Evolutionary conservation across 768 basidiomycete genomes (phyloP).

Genomic region (Leccinellum luteum): DNA sequence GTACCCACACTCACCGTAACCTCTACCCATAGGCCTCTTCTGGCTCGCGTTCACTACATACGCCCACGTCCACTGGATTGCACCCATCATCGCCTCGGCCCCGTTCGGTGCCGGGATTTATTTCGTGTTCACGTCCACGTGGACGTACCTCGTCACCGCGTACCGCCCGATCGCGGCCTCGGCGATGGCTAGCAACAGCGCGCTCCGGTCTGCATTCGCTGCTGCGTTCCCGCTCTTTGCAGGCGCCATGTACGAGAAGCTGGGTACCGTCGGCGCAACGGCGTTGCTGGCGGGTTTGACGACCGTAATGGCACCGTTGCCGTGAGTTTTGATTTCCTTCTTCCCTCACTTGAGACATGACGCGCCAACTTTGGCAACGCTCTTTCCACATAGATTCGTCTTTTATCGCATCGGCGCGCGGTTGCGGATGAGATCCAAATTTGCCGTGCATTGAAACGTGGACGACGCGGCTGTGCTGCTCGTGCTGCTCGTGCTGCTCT

Average conservation of each 20-base stretch:
- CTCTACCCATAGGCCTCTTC: constrained; percentile 37
- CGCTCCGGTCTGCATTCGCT: constrained; percentile 46
- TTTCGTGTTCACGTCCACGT: constrained; percentile 68
- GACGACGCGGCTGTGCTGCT: not conserved
- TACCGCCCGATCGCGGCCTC: constrained; percentile 53
- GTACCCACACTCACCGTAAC: not conserved
- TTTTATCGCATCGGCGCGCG: constrained; percentile 47
- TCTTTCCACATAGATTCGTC: constrained; percentile 37
- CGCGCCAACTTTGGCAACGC: not conserved
- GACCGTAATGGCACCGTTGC: constrained; percentile 58
- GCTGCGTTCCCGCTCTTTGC: constrained; percentile 54
- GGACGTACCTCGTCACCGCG: constrained; percentile 55
- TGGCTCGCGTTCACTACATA: constrained; percentile 58
- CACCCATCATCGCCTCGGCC: constrained; percentile 42
- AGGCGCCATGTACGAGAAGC: constrained; percentile 44
- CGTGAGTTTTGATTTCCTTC: constrained; percentile 37
- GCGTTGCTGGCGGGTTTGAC: constrained; percentile 67
- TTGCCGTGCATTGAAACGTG: constrained; percentile 30
- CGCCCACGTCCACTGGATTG: constrained; percentile 44
- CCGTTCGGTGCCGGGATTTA: constrained; percentile 55
- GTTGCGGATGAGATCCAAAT: constrained; percentile 42
- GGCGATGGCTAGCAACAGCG: constrained; percentile 66
- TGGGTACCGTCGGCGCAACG: constrained; percentile 71
- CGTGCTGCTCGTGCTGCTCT: too few species aligned
- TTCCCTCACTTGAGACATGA: not conserved